Percentiles rank a stretch among this genome's conserved stretches.
Conservation (phyloP, 1,139 yeast genomes). For the Protomyces arabidopsidicola region DNA sequence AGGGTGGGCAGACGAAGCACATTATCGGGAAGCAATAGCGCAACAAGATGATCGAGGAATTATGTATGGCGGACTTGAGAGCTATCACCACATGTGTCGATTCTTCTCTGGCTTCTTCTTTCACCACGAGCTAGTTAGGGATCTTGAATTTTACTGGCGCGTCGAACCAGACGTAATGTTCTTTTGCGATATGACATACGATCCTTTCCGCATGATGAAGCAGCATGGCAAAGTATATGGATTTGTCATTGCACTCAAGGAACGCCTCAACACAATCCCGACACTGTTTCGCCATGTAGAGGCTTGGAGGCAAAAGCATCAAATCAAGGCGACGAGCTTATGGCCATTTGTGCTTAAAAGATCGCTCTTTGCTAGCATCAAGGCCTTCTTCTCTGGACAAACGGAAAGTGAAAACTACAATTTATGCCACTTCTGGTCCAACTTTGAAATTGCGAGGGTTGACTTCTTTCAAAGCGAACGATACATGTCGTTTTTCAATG, state of each 20-base stretch:
- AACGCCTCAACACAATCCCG: conserved; percentile 73
- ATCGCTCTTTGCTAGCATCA: conserved; percentile 35
- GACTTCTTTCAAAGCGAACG: conserved; percentile 62
- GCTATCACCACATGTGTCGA: conserved; percentile 68
- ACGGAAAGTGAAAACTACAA: conserved; percentile 58
- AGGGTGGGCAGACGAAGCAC: conserved; percentile 39
- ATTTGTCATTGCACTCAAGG: conserved; percentile 69
- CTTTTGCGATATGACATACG: conserved; percentile 84
- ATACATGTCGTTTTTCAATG: conserved; percentile 62
- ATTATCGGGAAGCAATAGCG: conserved; percentile 53
- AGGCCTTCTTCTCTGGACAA: conserved; percentile 15
- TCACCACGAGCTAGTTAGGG: conserved; percentile 59
- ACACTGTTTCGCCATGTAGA: conserved; percentile 67
- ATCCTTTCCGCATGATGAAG: conserved; percentile 81
- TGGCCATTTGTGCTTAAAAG: conserved; percentile 42
- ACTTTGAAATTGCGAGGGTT: conserved; percentile 81
- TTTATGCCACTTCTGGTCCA: conserved; percentile 88
- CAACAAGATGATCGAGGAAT: conserved; percentile 75
- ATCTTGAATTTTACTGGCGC: conserved; percentile 88
- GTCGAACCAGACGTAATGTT: conserved; percentile 88
- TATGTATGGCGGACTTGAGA: conserved; percentile 71
- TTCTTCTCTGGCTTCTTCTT: conserved; percentile 75
- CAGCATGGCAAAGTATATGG: conserved; percentile 68
- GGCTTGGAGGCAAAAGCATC: conserved; percentile 51
- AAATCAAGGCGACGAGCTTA: conserved; percentile 49